Evolutionary conservation across 2,329 filamentous ascomycete species (phyloP).

Genomic region (Ascochyta clinopodiicola): DNA sequence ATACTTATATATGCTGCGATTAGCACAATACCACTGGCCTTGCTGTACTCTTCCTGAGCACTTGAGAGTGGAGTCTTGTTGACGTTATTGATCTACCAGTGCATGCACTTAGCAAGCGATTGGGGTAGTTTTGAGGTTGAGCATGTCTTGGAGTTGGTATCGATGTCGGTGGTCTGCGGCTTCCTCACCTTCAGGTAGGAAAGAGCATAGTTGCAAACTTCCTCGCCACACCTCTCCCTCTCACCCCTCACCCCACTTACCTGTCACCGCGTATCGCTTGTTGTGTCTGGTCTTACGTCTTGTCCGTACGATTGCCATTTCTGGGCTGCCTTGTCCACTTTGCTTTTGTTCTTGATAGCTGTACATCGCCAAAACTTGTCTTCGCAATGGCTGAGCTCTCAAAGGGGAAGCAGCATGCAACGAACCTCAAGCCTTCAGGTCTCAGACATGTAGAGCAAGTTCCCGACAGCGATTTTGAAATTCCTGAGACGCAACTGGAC

Average conservation of each 20-base stretch:
- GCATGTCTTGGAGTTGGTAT: background rate
- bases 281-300: background rate
- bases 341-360: background rate
- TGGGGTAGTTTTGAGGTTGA: background rate
- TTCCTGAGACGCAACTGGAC: constrained; percentile 31
- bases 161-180: constrained; percentile 11
- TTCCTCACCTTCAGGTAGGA: constrained; percentile 20
- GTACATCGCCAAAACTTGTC: background rate
- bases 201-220: constrained; percentile 22
- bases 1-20: background rate
- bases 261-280: background rate
- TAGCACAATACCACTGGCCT: background rate
- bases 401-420: constrained; percentile 14
- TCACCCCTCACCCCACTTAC: background rate
- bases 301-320: background rate
- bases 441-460: constrained; percentile 32
- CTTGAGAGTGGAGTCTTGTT: background rate
- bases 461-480: constrained; percentile 23
- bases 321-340: background rate
- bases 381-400: constrained; percentile 23
- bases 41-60: background rate
- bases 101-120: too few relatives aligned
- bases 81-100: background rate
- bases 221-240: constrained; percentile 3
- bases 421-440: constrained; percentile 21